Conservation (phyloP, 176 grass and related monocot species). For the Bonia amplexicaulis region DNA sequence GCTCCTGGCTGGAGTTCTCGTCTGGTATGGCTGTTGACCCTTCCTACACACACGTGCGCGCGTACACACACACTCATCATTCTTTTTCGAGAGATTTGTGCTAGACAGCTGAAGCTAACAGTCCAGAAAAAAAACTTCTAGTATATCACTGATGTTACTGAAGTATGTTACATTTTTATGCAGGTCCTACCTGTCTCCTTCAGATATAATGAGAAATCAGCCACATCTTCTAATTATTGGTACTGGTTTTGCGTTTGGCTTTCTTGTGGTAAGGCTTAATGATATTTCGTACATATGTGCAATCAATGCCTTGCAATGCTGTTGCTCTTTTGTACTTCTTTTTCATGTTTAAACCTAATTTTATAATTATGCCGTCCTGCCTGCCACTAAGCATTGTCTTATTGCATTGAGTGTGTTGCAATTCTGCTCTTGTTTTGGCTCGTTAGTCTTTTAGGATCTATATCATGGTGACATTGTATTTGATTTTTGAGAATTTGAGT, state of each 20-base stretch:
- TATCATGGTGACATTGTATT: neutral
- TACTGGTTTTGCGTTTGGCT: constrained; percentile 97
- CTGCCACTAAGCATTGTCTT: neutral
- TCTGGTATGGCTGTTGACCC: constrained; percentile 60
- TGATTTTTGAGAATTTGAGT: neutral
- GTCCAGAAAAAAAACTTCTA: neutral
- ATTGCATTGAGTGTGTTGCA: neutral
- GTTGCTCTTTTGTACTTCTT: neutral
- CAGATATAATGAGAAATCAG: constrained; percentile 83
- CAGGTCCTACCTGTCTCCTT: constrained; percentile 86
- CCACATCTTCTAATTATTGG: constrained; percentile 87
- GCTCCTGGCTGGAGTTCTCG: constrained; percentile 80
- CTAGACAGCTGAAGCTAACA: neutral
- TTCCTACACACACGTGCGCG: neutral
- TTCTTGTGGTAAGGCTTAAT: constrained; percentile 69
- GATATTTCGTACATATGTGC: neutral
- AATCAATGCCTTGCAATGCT: neutral
- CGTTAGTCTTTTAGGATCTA: neutral
- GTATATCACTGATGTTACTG: neutral
- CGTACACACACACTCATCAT: too few species aligned
- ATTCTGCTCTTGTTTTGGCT: neutral
- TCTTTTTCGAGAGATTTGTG: neutral
- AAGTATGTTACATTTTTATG: constrained; percentile 23
- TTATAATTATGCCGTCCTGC: neutral
- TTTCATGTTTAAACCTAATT: neutral